These are phyloP conservation scores for Hygrophila difformis DNA, from an alignment of 257 asterid genomes.

Conservation along the genomic window DNA sequence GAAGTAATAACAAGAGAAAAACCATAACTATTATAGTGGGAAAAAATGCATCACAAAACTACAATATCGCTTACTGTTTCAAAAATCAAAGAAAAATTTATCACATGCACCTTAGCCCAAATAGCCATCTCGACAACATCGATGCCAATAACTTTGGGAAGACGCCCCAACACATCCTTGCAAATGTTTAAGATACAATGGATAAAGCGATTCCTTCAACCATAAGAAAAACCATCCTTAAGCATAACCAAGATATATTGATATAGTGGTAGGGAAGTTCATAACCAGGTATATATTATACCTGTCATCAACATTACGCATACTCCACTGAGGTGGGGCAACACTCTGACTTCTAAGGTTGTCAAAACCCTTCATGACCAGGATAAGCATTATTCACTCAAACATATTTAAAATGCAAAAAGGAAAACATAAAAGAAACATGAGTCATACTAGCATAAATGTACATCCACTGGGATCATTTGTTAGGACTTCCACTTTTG, in stretches of 20 bases:
- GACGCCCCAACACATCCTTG: constrained; percentile 85
- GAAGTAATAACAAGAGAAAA: too few relatives aligned
- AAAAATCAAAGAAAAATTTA: constrained; percentile 13
- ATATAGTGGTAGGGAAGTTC: constrained; percentile 11
- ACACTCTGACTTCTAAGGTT: constrained; percentile 95
- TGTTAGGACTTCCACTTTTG: constrained; percentile 86
- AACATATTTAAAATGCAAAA: constrained; percentile 2
- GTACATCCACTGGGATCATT: constrained; percentile 97
- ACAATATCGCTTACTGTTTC: neutral
- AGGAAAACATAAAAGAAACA: constrained; percentile 5
- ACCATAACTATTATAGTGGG: too few relatives aligned
- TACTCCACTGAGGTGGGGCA: constrained; percentile 96
- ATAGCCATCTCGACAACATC: constrained; percentile 99
- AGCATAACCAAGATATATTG: constrained; percentile 6
- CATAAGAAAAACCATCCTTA: constrained; percentile 10
- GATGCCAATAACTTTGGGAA: constrained; percentile 93
- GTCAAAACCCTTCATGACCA: constrained; percentile 74
- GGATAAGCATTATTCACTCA: constrained; percentile 17
- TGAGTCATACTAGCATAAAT: constrained; percentile 60
- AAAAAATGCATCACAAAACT: too few relatives aligned
- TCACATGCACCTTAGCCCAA: constrained; percentile 85
- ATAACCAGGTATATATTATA: constrained; percentile 15
- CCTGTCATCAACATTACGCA: constrained; percentile 99
- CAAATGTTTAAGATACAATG: constrained; percentile 76
- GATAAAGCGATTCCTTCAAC: constrained; percentile 75